These are phyloP conservation scores for Solanum peruvianum DNA, from an alignment of 257 asterid species.

Conservation along the genomic window DNA sequence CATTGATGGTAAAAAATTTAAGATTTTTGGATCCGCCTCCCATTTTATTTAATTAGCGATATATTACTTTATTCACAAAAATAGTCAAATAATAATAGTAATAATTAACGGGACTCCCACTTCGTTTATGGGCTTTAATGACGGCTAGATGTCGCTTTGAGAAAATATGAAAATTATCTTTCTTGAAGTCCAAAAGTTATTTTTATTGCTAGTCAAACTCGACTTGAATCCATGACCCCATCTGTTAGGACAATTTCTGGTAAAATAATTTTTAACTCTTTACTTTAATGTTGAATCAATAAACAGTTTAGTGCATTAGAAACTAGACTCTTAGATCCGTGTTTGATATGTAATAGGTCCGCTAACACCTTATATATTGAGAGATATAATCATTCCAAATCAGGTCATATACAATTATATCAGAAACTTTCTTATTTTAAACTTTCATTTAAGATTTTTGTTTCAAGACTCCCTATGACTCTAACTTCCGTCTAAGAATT, in stretches of 20 bases:
- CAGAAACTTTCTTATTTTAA: background rate
- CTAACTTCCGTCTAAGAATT: background rate
- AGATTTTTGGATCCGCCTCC: background rate
- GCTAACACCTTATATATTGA: background rate
- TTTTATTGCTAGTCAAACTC: background rate
- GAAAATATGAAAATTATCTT: too few relatives aligned
- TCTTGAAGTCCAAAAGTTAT: background rate
- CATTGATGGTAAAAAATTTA: too few relatives aligned
- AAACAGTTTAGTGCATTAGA: fast-evolving
- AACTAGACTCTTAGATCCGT: fast-evolving
- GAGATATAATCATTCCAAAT: background rate
- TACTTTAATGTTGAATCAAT: fast-evolving
- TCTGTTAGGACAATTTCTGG: background rate
- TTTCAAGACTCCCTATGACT: fast-evolving
- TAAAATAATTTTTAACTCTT: too few relatives aligned
- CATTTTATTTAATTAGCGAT: too few relatives aligned
- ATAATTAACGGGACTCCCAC: background rate
- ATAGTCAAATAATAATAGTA: too few relatives aligned
- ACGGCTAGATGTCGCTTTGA: background rate
- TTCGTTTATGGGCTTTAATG: background rate
- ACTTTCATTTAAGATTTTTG: background rate
- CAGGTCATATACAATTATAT: fast-evolving
- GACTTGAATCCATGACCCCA: fast-evolving
- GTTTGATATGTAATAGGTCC: too few relatives aligned
- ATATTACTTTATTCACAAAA: too few relatives aligned